Evolutionary conservation across 352 stramenopile species (phyloP).

Genomic region (Globisporangium canariense): DNA sequence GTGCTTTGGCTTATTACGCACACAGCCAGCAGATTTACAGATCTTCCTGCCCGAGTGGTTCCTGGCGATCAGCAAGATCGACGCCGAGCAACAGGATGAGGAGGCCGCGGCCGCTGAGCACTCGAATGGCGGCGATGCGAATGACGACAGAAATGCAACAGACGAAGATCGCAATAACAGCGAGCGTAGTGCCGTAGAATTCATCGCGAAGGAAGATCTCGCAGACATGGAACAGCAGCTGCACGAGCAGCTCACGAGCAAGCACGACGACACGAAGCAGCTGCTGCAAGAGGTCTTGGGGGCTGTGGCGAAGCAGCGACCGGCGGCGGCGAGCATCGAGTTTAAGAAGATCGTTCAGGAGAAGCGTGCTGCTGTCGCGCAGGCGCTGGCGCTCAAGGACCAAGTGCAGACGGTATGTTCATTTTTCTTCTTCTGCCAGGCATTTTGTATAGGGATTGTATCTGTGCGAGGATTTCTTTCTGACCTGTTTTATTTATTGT

Average conservation of each 20-base stretch:
- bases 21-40: conserved; percentile 39
- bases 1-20: conserved; percentile 37
- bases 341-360: conserved; percentile 54
- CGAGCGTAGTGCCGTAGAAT: conserved; percentile 1
- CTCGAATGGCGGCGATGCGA: not conserved
- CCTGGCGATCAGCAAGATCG: conserved; percentile 42
- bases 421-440: not conserved
- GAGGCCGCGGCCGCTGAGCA: conserved; percentile 12
- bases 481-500: not conserved
- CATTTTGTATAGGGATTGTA: not conserved
- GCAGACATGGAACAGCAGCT: conserved; percentile 39
- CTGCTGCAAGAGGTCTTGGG: conserved; percentile 38
- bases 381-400: conserved; percentile 45
- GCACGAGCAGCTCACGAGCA: conserved; percentile 34
- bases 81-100: conserved; percentile 29
- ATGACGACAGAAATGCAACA: conserved; percentile 13
- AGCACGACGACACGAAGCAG: conserved; percentile 26
- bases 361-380: conserved; percentile 44
- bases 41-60: conserved; percentile 74
- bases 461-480: not conserved
- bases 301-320: conserved; percentile 17
- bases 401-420: conserved; percentile 51
- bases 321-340: conserved; percentile 35
- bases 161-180: conserved; percentile 6
- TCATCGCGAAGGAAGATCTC: conserved; percentile 35